Base-by-base conservation (phyloP, 2,329 filamentous ascomycete genomes). In the Ciborinia camelliae region DNA sequence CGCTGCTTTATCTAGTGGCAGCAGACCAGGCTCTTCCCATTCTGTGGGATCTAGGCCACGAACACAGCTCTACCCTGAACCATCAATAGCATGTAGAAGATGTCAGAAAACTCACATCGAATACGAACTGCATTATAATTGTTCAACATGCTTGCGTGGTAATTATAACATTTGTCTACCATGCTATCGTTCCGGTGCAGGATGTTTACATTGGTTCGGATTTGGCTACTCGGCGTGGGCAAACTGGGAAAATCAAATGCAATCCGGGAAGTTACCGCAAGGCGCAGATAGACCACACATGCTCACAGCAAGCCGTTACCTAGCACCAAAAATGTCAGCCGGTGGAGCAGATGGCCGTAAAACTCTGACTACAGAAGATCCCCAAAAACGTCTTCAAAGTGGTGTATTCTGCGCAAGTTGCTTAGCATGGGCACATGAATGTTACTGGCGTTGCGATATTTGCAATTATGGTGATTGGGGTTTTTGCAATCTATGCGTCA, bases 391-490 rank as follows among this genome's bases (percentile, higher is more conserved):
- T 30, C 78, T 95, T 0, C 86, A 95, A 76, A 87, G 85, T 61
- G 94, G 94, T 26, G 87, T 91, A 7, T 97, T 97, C 76, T 98
- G 94, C 75, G 86, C 89, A 45, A 83, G 84, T 55, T 97, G 94
- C 75, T 80, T 83, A 23, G 80, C 84, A 0, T 90, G 86, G 80
- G 84, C 91, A 0, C 93, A 96, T 71, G 84, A 89, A 60, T 95
- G 91, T 76, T 96, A 91, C 77, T 98, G 93, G 94, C 88, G 90
- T 68, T 98, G 94, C 75, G 86, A 90, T 66, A 76, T 83, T 32
- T 98, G 94, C 78, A 97, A 97, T 71, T 87, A 95, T 68, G 94
- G 92, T 6, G 93, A 96, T 73, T 98, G 93, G 93, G 94, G 94
- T 0, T 97, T 91, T 75, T 98, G 94, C 77, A 92, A 93, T 71